Conservation (phyloP, 257 asterid species). For the Lycium ferocissimum region DNA sequence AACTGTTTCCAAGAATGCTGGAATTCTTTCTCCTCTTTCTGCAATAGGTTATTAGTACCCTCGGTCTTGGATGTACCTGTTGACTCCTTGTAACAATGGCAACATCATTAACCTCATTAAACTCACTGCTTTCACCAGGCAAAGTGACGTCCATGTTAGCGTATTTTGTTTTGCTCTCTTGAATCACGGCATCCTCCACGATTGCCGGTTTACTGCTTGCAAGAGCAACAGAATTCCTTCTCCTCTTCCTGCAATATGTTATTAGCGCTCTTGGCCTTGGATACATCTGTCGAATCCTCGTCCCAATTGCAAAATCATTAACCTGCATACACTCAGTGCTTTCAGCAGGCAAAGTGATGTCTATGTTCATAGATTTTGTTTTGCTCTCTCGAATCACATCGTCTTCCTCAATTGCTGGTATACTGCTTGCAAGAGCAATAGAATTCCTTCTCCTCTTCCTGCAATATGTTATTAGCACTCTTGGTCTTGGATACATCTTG, state of each 20-base stretch:
- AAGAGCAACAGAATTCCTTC: conserved; percentile 8
- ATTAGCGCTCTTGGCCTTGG: background rate
- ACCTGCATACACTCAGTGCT: background rate
- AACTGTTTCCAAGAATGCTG: background rate
- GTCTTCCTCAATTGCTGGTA: background rate
- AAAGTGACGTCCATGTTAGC: background rate
- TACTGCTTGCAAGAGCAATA: background rate
- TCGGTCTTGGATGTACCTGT: background rate
- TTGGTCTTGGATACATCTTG: background rate
- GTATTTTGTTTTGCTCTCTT: background rate
- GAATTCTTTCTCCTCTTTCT: conserved; percentile 19
- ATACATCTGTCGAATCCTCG: background rate
- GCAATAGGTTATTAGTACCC: conserved; percentile 17
- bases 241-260: conserved; percentile 18
- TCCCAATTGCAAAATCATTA: background rate
- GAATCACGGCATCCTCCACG: conserved; percentile 11
- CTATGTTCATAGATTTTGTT: background rate
- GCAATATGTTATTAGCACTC: conserved; percentile 25
- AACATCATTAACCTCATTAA: conserved; percentile 2
- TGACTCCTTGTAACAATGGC: background rate
- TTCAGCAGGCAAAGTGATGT: conserved; percentile 6
- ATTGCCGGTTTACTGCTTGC: conserved; percentile 18
- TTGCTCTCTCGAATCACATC: background rate
- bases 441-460: conserved; percentile 7
- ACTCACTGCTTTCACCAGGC: background rate